Percentiles rank a stretch among this genome's conserved stretches.
These are phyloP conservation scores for Jacaranda mimosifolia DNA, from an alignment of 257 asterid genomes.

Conservation along the genomic window DNA sequence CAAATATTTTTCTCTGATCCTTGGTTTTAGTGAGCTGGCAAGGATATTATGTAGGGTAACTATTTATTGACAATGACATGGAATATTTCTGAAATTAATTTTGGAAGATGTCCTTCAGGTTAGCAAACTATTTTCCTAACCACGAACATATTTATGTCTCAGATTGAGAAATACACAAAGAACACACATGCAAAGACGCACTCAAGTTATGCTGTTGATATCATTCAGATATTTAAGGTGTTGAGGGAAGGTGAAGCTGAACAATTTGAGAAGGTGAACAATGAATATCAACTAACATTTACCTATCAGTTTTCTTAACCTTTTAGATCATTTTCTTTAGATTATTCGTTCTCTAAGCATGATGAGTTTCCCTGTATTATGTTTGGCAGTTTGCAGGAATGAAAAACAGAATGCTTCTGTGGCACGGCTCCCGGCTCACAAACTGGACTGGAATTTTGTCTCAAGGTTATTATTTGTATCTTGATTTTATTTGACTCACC, in stretches of 20 bases:
- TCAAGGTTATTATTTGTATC: slow-evolving; percentile 62
- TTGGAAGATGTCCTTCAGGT: background rate
- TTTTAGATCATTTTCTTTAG: background rate
- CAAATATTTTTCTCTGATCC: slow-evolving; percentile 11
- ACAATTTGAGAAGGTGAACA: slow-evolving; percentile 69
- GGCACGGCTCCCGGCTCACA: slow-evolving; percentile 98
- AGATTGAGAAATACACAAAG: slow-evolving; percentile 83
- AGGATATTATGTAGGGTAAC: background rate
- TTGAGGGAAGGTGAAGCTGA: slow-evolving; percentile 86
- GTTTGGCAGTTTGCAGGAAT: slow-evolving; percentile 62
- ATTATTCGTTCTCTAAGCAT: slow-evolving; percentile 11
- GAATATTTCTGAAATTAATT: background rate
- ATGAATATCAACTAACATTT: background rate
- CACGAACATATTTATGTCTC: slow-evolving; percentile 35
- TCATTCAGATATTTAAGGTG: slow-evolving; percentile 77
- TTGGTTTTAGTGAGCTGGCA: slow-evolving; percentile 11
- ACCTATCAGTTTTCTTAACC: background rate
- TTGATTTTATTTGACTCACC: background rate
- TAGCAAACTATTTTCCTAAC: slow-evolving; percentile 6
- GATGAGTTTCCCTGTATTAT: slow-evolving; percentile 31
- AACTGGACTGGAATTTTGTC: slow-evolving; percentile 96
- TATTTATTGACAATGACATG: slow-evolving; percentile 11
- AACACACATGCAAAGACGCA: slow-evolving; percentile 96
- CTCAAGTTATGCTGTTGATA: slow-evolving; percentile 66
- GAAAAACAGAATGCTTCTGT: slow-evolving; percentile 87